phyloP scores from a whole-genome alignment of 192 early-diverging fungal species.

The Entomortierella beljakovae region DNA sequence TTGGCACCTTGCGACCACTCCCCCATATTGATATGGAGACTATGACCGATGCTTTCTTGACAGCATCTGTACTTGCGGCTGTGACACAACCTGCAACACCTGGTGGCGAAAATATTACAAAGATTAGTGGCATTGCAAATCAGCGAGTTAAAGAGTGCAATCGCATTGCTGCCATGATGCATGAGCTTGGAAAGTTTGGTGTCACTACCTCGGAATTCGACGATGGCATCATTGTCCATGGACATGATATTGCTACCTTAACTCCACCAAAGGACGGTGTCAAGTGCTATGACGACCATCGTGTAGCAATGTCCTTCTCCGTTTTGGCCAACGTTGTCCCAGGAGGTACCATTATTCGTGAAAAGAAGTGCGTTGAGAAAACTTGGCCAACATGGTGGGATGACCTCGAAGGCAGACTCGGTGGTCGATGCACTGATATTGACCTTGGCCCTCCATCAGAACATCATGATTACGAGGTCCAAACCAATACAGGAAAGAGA shows the following conservation, averaged over 20 bases:
- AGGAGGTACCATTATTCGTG: constrained; percentile 79
- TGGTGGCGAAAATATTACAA: constrained; percentile 71
- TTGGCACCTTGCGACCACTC: constrained; percentile 77
- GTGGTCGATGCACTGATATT: constrained; percentile 69
- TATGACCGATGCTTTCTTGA: constrained; percentile 99
- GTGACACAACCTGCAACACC: constrained; percentile 69
- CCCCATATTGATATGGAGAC: constrained; percentile 94
- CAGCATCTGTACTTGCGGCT: constrained; percentile 92
- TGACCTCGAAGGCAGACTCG: constrained; percentile 83
- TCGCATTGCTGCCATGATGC: constrained; percentile 96
- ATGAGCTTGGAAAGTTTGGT: constrained; percentile 92
- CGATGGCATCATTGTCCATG: constrained; percentile 93
- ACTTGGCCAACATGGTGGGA: constrained; percentile 99
- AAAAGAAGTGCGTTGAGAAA: constrained; percentile 98
- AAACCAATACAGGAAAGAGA: constrained; percentile 10
- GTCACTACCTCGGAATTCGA: constrained; percentile 82
- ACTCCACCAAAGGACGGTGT: constrained; percentile 72
- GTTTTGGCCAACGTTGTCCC: constrained; percentile 84
- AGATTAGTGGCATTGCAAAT: constrained; percentile 96
- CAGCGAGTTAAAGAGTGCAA: constrained; percentile 99
- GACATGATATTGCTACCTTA: constrained; percentile 64
- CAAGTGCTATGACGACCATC: constrained; percentile 97
- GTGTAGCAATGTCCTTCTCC: constrained; percentile 97
- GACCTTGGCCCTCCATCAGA: constrained; percentile 57
- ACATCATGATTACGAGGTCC: constrained; percentile 41